Conservation (phyloP, 768 basidiomycete genomes). For the Calvatia gigantea region DNA sequence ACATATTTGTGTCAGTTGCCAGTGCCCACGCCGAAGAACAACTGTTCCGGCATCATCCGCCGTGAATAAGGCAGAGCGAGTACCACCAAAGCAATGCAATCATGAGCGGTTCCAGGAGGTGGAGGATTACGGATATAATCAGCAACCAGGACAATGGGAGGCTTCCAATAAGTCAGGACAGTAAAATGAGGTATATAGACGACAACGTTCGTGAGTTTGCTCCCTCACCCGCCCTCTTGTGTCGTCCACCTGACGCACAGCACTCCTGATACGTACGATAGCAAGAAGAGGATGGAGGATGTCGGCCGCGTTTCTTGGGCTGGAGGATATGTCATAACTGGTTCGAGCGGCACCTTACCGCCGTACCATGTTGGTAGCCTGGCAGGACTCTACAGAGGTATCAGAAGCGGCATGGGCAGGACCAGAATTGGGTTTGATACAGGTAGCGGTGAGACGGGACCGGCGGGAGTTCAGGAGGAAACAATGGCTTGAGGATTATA, state of each 20-base stretch:
- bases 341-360: conserved; percentile 27
- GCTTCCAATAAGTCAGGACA: conserved; percentile 78
- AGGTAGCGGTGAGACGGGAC: conserved; percentile 68
- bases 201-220: conserved; percentile 56
- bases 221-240: conserved; percentile 47
- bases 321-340: conserved; percentile 31
- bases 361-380: conserved; percentile 34
- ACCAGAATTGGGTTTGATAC: conserved; percentile 39
- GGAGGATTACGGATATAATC: conserved; percentile 70
- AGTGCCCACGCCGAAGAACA: conserved; percentile 37
- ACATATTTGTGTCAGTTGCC: conserved; percentile 41
- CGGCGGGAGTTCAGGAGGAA: conserved; percentile 52
- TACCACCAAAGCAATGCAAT: conserved; percentile 56
- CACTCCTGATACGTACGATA: conserved; percentile 36
- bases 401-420: conserved; percentile 31
- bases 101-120: conserved; percentile 42
- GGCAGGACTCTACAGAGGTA: conserved; percentile 31
- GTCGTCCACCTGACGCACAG: conserved; percentile 52
- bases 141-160: conserved; percentile 66
- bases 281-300: conserved; percentile 65
- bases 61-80: conserved; percentile 43
- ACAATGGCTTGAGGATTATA: conserved; percentile 49
- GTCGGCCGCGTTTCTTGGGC: conserved; percentile 61
- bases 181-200: conserved; percentile 84
- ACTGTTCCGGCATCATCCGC: conserved; percentile 40